Percentiles rank a stretch among this genome's conserved stretches.
These are phyloP conservation scores for Smallanthus sonchifolius DNA, from an alignment of 129 eudicot genomes.

Conservation along the genomic window DNA sequence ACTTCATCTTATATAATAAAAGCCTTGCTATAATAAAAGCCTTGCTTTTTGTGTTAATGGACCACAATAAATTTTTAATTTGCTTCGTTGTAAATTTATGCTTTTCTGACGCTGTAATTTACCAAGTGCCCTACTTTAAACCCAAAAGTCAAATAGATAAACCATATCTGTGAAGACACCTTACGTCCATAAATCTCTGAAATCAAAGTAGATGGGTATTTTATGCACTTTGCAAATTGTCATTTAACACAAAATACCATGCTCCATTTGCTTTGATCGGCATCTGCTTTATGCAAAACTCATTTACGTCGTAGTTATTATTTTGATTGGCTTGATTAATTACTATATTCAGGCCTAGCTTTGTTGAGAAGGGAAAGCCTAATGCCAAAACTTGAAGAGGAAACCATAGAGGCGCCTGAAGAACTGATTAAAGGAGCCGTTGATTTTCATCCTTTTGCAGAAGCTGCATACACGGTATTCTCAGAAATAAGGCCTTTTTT, in stretches of 20 bases:
- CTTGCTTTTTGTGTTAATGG: not conserved
- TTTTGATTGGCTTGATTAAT: not conserved
- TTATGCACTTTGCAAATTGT: not conserved
- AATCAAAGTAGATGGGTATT: slow-evolving; percentile 5
- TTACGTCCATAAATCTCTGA: not conserved
- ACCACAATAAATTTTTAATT: not conserved
- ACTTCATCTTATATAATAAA: not conserved
- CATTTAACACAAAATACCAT: slow-evolving; percentile 4
- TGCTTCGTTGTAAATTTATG: not conserved
- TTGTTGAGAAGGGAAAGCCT: slow-evolving; percentile 42
- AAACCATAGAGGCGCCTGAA: slow-evolving; percentile 39
- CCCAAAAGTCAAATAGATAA: not conserved
- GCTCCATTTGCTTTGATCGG: slow-evolving; percentile 6
- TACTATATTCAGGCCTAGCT: slow-evolving; percentile 50
- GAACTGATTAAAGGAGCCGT: slow-evolving; percentile 53
- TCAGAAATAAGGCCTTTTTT: slow-evolving; percentile 10
- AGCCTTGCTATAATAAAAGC: not conserved
- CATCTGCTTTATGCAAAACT: slow-evolving; percentile 4
- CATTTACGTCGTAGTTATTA: slow-evolving; percentile 2
- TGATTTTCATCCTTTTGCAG: slow-evolving; percentile 61
- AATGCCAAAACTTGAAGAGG: slow-evolving; percentile 35
- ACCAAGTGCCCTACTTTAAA: not conserved
- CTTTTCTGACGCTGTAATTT: not conserved
- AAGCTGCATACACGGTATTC: slow-evolving; percentile 76
- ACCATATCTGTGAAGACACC: not conserved